phyloP scores from a whole-genome alignment of 78 protist genomes.

The Mastigamoeba balamuthi region DNA sequence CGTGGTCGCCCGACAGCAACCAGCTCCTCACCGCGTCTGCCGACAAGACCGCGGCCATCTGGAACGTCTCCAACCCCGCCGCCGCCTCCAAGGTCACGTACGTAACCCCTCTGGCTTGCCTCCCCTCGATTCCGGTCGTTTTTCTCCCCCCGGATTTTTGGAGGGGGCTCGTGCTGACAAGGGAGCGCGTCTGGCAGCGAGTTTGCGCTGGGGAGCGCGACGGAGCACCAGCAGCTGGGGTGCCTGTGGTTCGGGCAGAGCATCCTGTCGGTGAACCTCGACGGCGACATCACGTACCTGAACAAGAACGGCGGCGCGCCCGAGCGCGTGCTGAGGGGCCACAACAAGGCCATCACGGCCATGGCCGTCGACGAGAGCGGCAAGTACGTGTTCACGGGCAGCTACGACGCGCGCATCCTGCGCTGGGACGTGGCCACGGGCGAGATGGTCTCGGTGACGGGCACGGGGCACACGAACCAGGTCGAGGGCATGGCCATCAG shows the following conservation, averaged over 20 bases:
- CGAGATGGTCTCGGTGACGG: conserved; percentile 8
- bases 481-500: conserved; percentile 12
- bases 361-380: conserved; percentile 28
- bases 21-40: conserved; percentile 67
- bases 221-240: conserved; percentile 72
- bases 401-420: conserved; percentile 28
- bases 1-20: conserved; percentile 51
- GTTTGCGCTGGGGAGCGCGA: conserved; percentile 12
- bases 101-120: too few relatives aligned
- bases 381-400: conserved; percentile 37
- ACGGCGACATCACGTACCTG: conserved; percentile 54
- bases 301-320: conserved; percentile 40
- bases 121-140: too few relatives aligned
- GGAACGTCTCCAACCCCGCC: conserved; percentile 34
- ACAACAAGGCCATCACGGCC: conserved; percentile 59
- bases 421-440: conserved; percentile 48
- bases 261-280: conserved; percentile 48
- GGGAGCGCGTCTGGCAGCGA: too few relatives aligned
- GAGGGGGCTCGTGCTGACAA: too few relatives aligned
- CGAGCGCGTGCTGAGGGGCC: conserved; percentile 49
- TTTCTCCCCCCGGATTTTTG: too few relatives aligned
- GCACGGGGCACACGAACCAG: conserved; percentile 53
- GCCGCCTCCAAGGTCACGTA: not conserved
- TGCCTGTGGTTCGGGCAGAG: conserved; percentile 60
- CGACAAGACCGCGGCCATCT: conserved; percentile 71